Base-by-base conservation (phyloP, 1,139 yeast genomes). In the Wickerhamiella infanticola region DNA sequence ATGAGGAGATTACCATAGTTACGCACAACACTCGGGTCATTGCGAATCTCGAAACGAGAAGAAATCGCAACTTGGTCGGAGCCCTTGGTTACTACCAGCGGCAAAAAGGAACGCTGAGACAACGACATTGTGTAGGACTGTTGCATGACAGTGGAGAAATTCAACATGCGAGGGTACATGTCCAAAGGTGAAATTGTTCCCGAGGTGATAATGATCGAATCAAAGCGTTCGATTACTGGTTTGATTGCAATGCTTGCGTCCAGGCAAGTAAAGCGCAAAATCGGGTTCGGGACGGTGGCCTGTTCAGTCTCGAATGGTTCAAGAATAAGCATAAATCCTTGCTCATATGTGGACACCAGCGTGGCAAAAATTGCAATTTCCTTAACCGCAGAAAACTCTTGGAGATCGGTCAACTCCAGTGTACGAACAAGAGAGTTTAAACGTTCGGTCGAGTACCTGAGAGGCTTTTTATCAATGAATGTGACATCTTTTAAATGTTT, bases 331-430 rank as follows among this genome's bases (percentile, higher is more conserved):
- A 84, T 79, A 61, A 90, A 90, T 0, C 99, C 99, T 37, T 79
- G 74, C 54, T 90, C 98, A 63, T 93, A 90, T 0, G 98, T 93
- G 0, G 97, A 80, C 1, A 90, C 93, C 42, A 90, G 68, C 0
- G 99, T 90, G 1, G 98, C 99, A 70, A 90, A 90, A 0, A 95
- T 86, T 0, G 95, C 97, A 49, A 90, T 84, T 59, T 93, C 98
- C 59, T 90, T 93, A 49, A 90, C 68, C 0, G 98, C 95, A 50
- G 81, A 78, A 53, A 83, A 86, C 57, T 90, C 97, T 55, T 93
- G 98, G 48, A 93, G 80, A 42, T 88, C 94, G 1, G 77, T 68
- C 35, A 93, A 73, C 58, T 93, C 97, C 50, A 90, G 69, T 0
- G 98, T 90, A 50, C 95, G 68, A 3, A 90, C 96, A 51, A 90